These are phyloP conservation scores for Fusarium brevicatenulatum DNA, from an alignment of 2,329 filamentous ascomycete genomes.

Conservation along the genomic window DNA sequence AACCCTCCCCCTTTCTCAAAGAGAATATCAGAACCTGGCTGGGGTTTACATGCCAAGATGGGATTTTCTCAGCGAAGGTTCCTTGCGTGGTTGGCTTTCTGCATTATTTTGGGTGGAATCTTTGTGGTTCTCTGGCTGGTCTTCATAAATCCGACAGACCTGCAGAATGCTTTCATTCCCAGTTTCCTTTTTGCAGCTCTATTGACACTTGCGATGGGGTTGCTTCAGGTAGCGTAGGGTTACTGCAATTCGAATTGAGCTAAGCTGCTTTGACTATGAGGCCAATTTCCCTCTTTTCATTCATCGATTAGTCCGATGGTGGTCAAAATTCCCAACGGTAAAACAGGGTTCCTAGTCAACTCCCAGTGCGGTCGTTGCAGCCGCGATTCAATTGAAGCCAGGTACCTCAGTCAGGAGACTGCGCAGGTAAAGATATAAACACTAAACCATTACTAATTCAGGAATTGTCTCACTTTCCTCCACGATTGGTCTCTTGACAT, in stretches of 20 bases:
- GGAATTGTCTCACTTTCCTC: neutral
- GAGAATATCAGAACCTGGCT: neutral
- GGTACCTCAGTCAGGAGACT: too few relatives aligned
- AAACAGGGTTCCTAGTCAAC: fast-evolving
- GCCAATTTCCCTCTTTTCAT: fast-evolving
- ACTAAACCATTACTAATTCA: too few relatives aligned
- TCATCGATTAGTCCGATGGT: neutral
- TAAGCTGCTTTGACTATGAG: neutral
- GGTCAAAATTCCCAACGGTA: fast-evolving
- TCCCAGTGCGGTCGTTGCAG: neutral
- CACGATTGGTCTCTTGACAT: too few relatives aligned
- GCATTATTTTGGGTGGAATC: neutral
- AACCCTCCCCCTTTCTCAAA: neutral
- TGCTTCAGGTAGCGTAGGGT: neutral
- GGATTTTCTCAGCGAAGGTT: neutral
- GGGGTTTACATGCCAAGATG: neutral
- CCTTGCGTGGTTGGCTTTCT: fast-evolving
- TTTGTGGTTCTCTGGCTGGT: neutral
- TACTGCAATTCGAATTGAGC: neutral
- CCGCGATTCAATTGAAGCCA: neutral
- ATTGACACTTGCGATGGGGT: neutral
- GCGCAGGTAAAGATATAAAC: too few relatives aligned
- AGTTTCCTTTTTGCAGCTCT: fast-evolving
- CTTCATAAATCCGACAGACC: neutral
- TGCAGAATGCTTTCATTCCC: fast-evolving